Percentiles rank a stretch among this genome's conserved stretches.
Conservation (phyloP, 805 yeast genomes). For the Starmerella potacharoeniae region DNA sequence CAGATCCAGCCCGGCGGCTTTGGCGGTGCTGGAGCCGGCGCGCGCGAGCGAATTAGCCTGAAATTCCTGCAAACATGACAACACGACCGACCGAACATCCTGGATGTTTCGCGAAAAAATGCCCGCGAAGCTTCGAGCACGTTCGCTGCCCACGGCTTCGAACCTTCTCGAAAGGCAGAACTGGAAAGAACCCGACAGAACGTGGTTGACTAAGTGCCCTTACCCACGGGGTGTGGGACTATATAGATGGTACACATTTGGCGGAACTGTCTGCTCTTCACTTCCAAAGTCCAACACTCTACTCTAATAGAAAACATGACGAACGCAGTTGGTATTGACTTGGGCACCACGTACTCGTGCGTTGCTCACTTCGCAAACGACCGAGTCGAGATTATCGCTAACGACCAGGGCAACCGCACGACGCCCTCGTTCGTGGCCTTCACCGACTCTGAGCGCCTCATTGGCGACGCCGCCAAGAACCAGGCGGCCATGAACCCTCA, state of each 20-base stretch:
- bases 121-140: not conserved
- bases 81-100: not conserved
- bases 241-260: constrained; percentile 5
- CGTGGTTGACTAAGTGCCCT: constrained; percentile 11
- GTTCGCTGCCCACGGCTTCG: not conserved
- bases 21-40: not conserved
- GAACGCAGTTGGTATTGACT: constrained; percentile 34
- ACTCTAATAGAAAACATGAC: constrained; percentile 13
- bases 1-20: not conserved
- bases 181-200: constrained; percentile 15
- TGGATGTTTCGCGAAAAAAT: not conserved
- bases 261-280: not conserved
- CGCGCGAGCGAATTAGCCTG: not conserved
- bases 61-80: not conserved
- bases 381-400: constrained; percentile 89
- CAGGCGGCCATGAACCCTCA: constrained; percentile 95
- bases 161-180: constrained; percentile 19
- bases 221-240: constrained; percentile 8
- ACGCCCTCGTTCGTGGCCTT: constrained; percentile 95
- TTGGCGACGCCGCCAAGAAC: constrained; percentile 97
- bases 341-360: constrained; percentile 96
- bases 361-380: constrained; percentile 81
- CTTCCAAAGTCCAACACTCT: not conserved
- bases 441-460: constrained; percentile 88
- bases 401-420: constrained; percentile 97